Evolutionary conservation across 140 eudicot species (phyloP), one percentile per base, ranked within the genome.

Genomic region (Cichorium intybus): DNA sequence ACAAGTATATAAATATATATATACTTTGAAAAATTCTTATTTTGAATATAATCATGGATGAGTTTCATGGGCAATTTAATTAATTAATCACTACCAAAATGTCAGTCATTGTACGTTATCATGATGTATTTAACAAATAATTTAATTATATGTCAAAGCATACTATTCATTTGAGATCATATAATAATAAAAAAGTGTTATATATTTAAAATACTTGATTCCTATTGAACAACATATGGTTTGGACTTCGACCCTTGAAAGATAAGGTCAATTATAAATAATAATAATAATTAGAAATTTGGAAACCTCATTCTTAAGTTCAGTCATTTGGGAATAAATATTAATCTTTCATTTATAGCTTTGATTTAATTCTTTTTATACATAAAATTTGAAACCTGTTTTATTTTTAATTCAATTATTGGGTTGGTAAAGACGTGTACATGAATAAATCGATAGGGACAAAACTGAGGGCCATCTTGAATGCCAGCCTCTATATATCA

Each of bases 371-470:
- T 51, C 23, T 27, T 10, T 20, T 12, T 24, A 18, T 51, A 6
- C 51, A 24, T 49, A 33, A 57, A 47, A 46, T 43, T 16, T 29
- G 57, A 68, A 0, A 47, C 22, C 24, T 31, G 28, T 55, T 67
- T 4, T 7, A 27, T 3, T 31, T 31, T 31, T 41, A 37, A 21
- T 60, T 67, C 53, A 60, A 75, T 68, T 75, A 68, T 75, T 75
- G 75, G 49, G 50, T 59, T 28, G 58, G 75, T 75, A 60, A 67
- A 55, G 39, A 52, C 57, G 14, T 37, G 64, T 29, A 63, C 48
- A 18, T 33, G 53, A 51, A 69, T 56, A 46, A 45, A 58, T 21
- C 47, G 59, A 58, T 33, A 26, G 29, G 55, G 52, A 50, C 55
- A 59, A 49, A 59, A 39, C 34, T 27, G 51, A 48, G 29, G 43